A percentile compares a stretch with the other conserved stretches of the same genome.
Evolutionary conservation across 1,284 basidiomycete species (phyloP).

Genomic region (Flammula alnicola): DNA sequence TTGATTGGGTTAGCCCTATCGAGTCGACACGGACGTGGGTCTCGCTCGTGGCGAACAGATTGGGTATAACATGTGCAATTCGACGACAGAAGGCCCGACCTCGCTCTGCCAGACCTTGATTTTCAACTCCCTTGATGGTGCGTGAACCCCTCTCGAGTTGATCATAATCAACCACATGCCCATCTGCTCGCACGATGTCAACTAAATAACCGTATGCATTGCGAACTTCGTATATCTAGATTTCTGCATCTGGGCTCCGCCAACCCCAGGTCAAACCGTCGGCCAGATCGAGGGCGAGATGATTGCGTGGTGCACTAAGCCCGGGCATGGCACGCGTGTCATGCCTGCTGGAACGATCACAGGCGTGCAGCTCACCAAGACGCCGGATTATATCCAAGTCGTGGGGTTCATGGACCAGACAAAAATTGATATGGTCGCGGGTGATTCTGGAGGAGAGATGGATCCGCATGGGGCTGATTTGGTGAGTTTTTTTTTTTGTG

Average conservation of each 20-base stretch:
- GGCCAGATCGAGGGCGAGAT: constrained; percentile 62
- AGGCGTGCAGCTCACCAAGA: constrained; percentile 60
- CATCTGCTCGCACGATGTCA: background rate
- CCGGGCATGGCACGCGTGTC: constrained; percentile 58
- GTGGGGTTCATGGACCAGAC: constrained; percentile 69
- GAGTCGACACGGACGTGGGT: constrained; percentile 38
- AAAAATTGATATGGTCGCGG: constrained; percentile 52
- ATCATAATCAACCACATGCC: too few species aligned
- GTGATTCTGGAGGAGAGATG: constrained; percentile 73
- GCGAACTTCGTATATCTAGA: constrained; percentile 40
- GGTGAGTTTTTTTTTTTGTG: constrained; percentile 33
- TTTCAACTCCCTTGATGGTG: constrained; percentile 38
- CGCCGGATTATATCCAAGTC: constrained; percentile 65
- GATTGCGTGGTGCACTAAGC: constrained; percentile 67
- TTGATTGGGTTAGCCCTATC: constrained; percentile 33
- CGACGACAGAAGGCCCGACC: constrained; percentile 35
- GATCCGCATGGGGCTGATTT: constrained; percentile 69
- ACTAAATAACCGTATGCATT: too few species aligned
- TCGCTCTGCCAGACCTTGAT: constrained; percentile 41
- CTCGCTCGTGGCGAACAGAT: constrained; percentile 35
- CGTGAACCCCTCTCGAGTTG: constrained; percentile 1
- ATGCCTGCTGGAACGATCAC: constrained; percentile 55
- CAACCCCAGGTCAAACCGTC: constrained; percentile 48
- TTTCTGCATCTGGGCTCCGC: constrained; percentile 61
- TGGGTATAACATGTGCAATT: constrained; percentile 41